Conservation (phyloP, 2,329 filamentous ascomycete genomes). For the Pyrenochaeta sp. region DNA sequence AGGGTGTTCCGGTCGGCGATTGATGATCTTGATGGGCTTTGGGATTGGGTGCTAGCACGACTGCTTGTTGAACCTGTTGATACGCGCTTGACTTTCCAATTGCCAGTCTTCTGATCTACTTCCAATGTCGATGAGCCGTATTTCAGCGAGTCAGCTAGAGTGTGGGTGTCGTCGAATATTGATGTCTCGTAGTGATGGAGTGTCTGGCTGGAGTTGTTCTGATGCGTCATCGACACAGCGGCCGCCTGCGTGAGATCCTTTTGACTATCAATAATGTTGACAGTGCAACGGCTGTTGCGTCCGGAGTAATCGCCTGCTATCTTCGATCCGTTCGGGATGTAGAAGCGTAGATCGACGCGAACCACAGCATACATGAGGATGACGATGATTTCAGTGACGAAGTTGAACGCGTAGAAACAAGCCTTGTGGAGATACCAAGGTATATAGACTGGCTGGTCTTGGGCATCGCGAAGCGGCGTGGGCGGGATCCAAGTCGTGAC, state of each 20-base stretch:
- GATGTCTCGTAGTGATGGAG: slow-evolving; percentile 40
- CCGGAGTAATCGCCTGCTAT: slow-evolving; percentile 47
- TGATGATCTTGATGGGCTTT: slow-evolving; percentile 22
- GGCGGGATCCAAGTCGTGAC: slow-evolving; percentile 64
- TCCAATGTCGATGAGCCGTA: slow-evolving; percentile 44
- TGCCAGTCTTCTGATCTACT: slow-evolving; percentile 40
- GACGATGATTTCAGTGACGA: slow-evolving; percentile 75
- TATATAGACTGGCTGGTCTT: slow-evolving; percentile 42
- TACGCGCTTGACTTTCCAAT: slow-evolving; percentile 43
- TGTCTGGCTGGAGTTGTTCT: slow-evolving; percentile 37
- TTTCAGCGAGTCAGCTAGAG: slow-evolving; percentile 44
- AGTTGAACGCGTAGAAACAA: slow-evolving; percentile 84
- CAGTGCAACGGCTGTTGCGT: slow-evolving; percentile 27
- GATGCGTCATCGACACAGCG: slow-evolving; percentile 13
- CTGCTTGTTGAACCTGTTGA: slow-evolving; percentile 27
- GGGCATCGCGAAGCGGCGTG: slow-evolving; percentile 56
- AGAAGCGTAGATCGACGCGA: slow-evolving; percentile 79
- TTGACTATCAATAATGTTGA: slow-evolving; percentile 31
- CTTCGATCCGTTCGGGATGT: slow-evolving; percentile 74
- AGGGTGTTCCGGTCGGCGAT: slow-evolving; percentile 27
- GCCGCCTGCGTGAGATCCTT: slow-evolving; percentile 30
- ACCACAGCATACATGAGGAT: slow-evolving; percentile 71
- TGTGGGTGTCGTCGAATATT: slow-evolving; percentile 42
- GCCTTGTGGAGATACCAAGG: slow-evolving; percentile 77
- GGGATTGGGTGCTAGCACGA: slow-evolving; percentile 18